Base-by-base conservation (phyloP, 805 yeast species). In the Kurtzmaniella fragi region DNA sequence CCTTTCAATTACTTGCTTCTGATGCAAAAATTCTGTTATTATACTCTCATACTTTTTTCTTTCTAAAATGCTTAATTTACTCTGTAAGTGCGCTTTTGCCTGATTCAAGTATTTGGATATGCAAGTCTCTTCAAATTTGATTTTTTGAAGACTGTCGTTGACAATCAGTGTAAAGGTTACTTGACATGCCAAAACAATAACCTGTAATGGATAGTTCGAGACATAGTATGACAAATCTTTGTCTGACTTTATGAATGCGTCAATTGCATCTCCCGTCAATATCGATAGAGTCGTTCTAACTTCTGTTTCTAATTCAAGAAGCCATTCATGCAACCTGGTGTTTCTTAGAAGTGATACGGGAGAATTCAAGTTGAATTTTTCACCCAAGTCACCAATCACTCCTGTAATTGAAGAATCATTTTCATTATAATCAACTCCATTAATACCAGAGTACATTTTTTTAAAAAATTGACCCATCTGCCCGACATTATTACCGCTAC, bases 361-460 rank as follows among this genome's bases (percentile, higher is more conserved):
- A 2, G 54, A 49, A 0, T 30, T 29, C 2, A 86, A 61, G 0
- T 10, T 5, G 2, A 88, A 56, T 0, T 25, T 32, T 51, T 90
- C 98, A 0, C 80, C 84, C 46, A 85, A 84, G 0, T 67, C 62
- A n/a, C 96, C 84, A 1, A 47, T 35, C 0, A 88, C 64, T 1
- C 78, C 78, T 0, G 48, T 41, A 3, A 84, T 70, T 0, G 48
- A 28, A 0, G 62, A 59, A 3, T 47, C 46, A 4, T 58, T 61
- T 1, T 46, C 48, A 14, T 71, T 71, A 29, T 52, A 57, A 0
- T 57, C 48, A 2, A 86, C 46, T 2, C 64, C 51, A 0, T 70
- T 47, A 2, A 88, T 63, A 2, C 91, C 95, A 4, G 78, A 57
- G 54, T 84, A 89, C 81, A 89, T 74, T 50, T 84, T 85, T 34